phyloP scores from a whole-genome alignment of 208 protist genomes.

The Novymonas esmeraldas region DNA sequence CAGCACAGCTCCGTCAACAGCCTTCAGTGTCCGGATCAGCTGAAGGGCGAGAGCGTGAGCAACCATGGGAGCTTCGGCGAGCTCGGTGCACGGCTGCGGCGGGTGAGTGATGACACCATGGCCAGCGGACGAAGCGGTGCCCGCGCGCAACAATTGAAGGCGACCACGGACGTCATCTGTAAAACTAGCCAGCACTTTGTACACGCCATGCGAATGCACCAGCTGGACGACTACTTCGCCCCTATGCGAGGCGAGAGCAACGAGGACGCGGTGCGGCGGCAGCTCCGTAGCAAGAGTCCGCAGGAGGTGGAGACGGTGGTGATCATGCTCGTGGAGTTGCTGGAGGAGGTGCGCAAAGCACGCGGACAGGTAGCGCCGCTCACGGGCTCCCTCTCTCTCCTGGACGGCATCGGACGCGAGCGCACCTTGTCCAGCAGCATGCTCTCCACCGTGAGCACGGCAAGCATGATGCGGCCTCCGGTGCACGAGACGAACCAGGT shows the following conservation, averaged over 20 bases:
- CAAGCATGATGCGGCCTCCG: constrained; percentile 48
- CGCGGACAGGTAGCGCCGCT: constrained; percentile 19
- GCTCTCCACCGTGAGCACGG: constrained; percentile 53
- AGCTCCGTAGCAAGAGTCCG: constrained; percentile 22
- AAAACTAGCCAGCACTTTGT: constrained; percentile 49
- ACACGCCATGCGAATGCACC: constrained; percentile 50
- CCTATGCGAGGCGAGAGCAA: background rate
- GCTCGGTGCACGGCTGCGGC: background rate
- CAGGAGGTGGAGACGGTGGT: constrained; percentile 43
- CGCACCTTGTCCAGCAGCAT: constrained; percentile 29
- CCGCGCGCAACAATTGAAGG: background rate
- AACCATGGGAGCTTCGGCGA: constrained; percentile 13
- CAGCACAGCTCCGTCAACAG: background rate
- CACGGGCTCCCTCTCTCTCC: constrained; percentile 10
- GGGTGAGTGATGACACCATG: constrained; percentile 8
- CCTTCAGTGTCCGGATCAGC: background rate
- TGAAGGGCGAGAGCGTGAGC: constrained; percentile 19
- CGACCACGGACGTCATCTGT: constrained; percentile 35
- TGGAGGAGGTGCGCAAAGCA: constrained; percentile 43
- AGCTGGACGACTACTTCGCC: constrained; percentile 45
- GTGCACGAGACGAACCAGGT: constrained; percentile 68
- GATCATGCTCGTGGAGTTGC: constrained; percentile 45
- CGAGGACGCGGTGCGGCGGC: constrained; percentile 29
- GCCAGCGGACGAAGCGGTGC: constrained; percentile 1
- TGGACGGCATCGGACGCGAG: background rate